phyloP scores from a whole-genome alignment of 2,329 filamentous ascomycete species.

The Pestalotiopsis sp. region DNA sequence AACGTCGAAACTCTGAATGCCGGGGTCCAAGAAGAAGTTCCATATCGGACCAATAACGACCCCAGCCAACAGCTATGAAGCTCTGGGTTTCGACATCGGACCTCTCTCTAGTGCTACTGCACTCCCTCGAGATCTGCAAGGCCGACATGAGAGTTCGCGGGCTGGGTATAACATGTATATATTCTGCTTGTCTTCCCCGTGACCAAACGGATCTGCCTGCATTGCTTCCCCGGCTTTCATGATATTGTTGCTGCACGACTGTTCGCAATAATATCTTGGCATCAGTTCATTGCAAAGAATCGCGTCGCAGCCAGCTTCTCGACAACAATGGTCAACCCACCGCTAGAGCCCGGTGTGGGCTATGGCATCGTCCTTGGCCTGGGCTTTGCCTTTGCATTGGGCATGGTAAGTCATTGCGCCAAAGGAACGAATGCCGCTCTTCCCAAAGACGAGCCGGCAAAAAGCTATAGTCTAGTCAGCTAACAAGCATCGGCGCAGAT shows the following conservation, averaged over 20 bases:
- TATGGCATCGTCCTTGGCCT: constrained; percentile 80
- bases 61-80: neutral
- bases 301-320: neutral
- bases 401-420: constrained; percentile 52
- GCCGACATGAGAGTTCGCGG: neutral
- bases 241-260: neutral
- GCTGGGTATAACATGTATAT: neutral
- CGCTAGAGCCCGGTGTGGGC: constrained; percentile 65
- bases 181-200: neutral
- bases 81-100: constrained; percentile 13
- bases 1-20: constrained; percentile 17
- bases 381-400: constrained; percentile 73
- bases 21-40: constrained; percentile 1
- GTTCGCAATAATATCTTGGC: neutral
- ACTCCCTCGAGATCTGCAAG: neutral
- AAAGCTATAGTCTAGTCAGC: constrained; percentile 52
- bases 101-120: constrained; percentile 10
- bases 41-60: constrained; percentile 2
- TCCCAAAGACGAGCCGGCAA: constrained; percentile 58
- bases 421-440: neutral
- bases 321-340: constrained; percentile 32
- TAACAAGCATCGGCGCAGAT: constrained; percentile 3
- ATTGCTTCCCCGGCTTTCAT: neutral
- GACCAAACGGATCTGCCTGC: neutral
- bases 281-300: neutral